Percentiles rank a stretch among this genome's conserved stretches.
Evolutionary conservation across 2,329 filamentous ascomycete genomes (phyloP).

Genomic region (Orbilia ellipsospora): DNA sequence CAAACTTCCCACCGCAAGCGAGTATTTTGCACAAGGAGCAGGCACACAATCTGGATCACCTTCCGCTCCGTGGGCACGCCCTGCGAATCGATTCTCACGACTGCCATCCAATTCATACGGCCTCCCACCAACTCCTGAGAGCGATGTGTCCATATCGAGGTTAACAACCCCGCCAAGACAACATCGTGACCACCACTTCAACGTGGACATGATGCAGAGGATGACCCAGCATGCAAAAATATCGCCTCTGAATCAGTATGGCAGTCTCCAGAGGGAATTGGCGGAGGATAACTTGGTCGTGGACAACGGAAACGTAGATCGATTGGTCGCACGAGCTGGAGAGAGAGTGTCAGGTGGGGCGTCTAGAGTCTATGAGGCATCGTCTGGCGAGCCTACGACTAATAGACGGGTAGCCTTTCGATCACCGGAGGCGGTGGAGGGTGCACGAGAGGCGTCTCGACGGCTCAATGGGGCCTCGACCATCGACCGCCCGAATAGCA

Average conservation of each 20-base stretch:
- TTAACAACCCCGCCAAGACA: constrained; percentile 44
- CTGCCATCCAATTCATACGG: constrained; percentile 42
- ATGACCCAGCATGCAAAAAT: constrained; percentile 54
- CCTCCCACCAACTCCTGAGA: constrained; percentile 50
- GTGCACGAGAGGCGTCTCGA: constrained; percentile 41
- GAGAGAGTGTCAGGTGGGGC: constrained; percentile 29
- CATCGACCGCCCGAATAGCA: constrained; percentile 34
- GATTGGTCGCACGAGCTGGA: constrained; percentile 45
- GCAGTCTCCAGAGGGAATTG: constrained; percentile 33
- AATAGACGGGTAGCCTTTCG: constrained; percentile 42
- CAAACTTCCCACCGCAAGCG: constrained; percentile 34
- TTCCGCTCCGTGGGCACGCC: constrained; percentile 35
- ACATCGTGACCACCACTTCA: constrained; percentile 45
- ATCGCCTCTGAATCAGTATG: constrained; percentile 46
- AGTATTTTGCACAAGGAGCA: constrained; percentile 42
- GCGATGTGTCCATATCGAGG: constrained; percentile 47
- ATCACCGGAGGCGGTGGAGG: constrained; percentile 49
- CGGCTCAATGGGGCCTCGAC: constrained; percentile 47
- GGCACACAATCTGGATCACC: constrained; percentile 30
- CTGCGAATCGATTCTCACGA: constrained; percentile 25
- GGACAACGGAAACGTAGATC: constrained; percentile 42
- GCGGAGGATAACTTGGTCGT: constrained; percentile 46
- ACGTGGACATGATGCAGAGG: constrained; percentile 54
- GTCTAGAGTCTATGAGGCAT: constrained; percentile 20
- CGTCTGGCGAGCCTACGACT: constrained; percentile 19